Conservation (phyloP, 2,329 filamentous ascomycete species). For the Xylaria sp. region DNA sequence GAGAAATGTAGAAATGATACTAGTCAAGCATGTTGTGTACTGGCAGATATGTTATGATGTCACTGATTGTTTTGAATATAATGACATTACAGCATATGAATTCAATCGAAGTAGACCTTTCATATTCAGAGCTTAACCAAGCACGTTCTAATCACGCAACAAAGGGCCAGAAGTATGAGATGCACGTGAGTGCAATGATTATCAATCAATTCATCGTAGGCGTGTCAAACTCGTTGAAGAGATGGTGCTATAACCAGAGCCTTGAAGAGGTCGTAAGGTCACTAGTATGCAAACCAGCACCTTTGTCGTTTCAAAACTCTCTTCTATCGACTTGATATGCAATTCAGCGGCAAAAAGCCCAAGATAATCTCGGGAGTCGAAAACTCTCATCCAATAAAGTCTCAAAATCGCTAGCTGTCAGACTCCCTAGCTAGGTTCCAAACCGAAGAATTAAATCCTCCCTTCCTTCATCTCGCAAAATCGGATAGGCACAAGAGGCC, state of each 20-base stretch:
- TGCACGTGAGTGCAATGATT: neutral
- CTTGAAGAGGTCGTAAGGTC: neutral
- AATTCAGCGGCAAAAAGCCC: conserved; percentile 8
- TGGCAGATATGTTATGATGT: neutral
- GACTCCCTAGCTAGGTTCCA: conserved; percentile 3
- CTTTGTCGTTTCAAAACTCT: neutral
- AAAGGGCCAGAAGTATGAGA: neutral
- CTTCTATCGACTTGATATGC: neutral
- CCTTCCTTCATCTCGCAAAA: conserved; percentile 10
- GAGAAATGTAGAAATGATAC: conserved; percentile 25
- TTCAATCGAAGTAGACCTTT: neutral
- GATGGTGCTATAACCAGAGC: neutral
- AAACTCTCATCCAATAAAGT: conserved; percentile 1
- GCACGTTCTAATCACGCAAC: neutral
- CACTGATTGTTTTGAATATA: conserved; percentile 6
- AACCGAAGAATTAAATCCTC: conserved; percentile 15
- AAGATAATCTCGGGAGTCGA: conserved; percentile 8
- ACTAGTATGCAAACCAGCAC: neutral
- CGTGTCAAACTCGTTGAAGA: neutral
- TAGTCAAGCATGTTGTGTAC: neutral
- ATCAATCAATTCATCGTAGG: conserved; percentile 19
- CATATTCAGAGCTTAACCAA: neutral
- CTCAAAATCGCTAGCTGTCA: conserved; percentile 3
- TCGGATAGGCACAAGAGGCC: conserved; percentile 19
- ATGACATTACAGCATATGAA: neutral